A percentile compares a stretch with the other conserved stretches of the same genome.
phyloP scores from a whole-genome alignment of 2,329 filamentous ascomycete species.

The Lomentospora prolificans region DNA sequence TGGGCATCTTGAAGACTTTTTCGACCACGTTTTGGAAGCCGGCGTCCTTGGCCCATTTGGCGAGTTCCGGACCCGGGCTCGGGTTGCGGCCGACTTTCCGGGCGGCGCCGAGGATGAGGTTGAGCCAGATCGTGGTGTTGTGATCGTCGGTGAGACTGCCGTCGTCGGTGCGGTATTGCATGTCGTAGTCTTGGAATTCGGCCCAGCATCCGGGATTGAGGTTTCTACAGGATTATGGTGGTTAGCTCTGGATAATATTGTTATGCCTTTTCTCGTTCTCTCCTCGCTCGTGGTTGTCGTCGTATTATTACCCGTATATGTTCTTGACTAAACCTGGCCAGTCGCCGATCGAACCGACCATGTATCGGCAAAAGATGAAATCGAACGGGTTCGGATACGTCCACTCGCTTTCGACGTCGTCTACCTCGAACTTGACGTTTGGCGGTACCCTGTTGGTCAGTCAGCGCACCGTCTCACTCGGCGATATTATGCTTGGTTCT shows the following conservation, averaged over 20 bases:
- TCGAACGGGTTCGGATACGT: constrained; percentile 44
- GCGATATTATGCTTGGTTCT: too few relatives aligned
- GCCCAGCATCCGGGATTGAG: constrained; percentile 45
- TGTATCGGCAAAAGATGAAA: constrained; percentile 50
- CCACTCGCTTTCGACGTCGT: constrained; percentile 49
- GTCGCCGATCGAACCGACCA: constrained; percentile 44
- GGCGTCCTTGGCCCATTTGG: constrained; percentile 23
- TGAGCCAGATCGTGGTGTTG: constrained; percentile 15
- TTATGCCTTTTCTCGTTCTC: constrained; percentile 13
- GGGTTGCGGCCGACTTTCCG: constrained; percentile 13
- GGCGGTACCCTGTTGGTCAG: constrained; percentile 50
- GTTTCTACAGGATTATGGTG: constrained; percentile 41
- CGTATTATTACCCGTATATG: constrained; percentile 29
- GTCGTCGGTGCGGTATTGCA: constrained; percentile 18
- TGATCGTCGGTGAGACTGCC: constrained; percentile 15
- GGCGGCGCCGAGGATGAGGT: constrained; percentile 17
- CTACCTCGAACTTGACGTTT: constrained; percentile 45
- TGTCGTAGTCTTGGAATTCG: constrained; percentile 43
- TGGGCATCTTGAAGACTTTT: constrained; percentile 39
- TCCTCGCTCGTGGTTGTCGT: constrained; percentile 20
- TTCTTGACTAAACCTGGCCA: constrained; percentile 40
- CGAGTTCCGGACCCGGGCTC: constrained; percentile 20
- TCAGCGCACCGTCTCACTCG: too few relatives aligned
- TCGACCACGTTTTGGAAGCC: constrained; percentile 44
- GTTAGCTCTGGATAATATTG: neutral